These are phyloP conservation scores for Fusarium sp. DNA, from an alignment of 2,329 filamentous ascomycete species.

Conservation along the genomic window DNA sequence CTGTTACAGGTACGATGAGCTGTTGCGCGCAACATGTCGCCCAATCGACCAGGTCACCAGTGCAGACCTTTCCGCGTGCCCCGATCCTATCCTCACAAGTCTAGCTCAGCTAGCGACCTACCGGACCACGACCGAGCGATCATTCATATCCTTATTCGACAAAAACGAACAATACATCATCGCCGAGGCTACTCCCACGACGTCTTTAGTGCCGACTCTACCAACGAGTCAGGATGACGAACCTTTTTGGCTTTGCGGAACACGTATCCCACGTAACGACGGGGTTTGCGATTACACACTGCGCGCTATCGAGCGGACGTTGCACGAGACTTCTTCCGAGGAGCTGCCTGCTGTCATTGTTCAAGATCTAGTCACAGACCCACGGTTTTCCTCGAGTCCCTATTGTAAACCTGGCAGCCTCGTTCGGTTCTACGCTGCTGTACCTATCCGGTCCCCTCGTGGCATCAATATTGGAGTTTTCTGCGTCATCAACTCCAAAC, in stretches of 20 bases:
- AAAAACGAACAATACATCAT: neutral
- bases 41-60: neutral
- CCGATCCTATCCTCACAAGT: neutral
- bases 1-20: neutral
- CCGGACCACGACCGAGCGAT: neutral
- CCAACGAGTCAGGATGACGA: neutral
- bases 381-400: neutral
- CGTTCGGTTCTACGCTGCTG: neutral
- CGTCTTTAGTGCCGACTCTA: neutral
- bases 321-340: neutral
- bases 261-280: neutral
- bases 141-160: neutral
- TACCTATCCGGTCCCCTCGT: neutral
- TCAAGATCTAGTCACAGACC: neutral
- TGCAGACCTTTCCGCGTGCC: neutral
- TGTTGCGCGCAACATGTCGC: neutral
- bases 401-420: neutral
- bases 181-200: neutral
- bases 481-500: neutral
- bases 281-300: neutral
- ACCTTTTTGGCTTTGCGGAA: neutral
- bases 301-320: accelerated
- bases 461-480: slow-evolving; percentile 5
- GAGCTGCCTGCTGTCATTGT: neutral
- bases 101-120: neutral